Base-by-base conservation (phyloP, 495 filamentous ascomycete genomes). In the Stereocaulon alpinum region DNA sequence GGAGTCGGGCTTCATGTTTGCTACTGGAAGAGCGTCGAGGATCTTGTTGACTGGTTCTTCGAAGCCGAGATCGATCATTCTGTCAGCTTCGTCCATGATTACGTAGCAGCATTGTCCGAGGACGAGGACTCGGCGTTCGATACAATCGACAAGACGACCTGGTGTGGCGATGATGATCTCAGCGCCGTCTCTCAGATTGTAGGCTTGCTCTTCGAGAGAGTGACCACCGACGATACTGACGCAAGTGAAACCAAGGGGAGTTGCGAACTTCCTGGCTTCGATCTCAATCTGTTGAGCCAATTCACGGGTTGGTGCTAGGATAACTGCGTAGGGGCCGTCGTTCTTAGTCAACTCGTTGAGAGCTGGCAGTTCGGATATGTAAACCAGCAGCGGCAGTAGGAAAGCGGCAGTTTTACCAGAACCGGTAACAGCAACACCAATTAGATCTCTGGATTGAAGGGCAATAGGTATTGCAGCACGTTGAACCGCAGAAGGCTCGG, bases 151-250 rank as follows among this genome's bases (percentile, higher is more conserved):
- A 0, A 99, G 80, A 82, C 93, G 91, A 74, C 93, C 93, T 0
- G 94, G 94, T 0, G 93, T 99, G 41, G 93, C 93, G 63, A 99
- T 96, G 68, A 99, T 94, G 69, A 99, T 96, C 70, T 99, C 94
- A 9, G 93, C 94, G 49, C 93, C 93, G 66, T 96, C 86, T n/a
- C 94, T 82, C 37, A 99, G 76, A 58, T 86, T 89, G 74, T 87
- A 96, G 10, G 89, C 86, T 71, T 99, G 93, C 68, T 97, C 91
- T 69, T 97, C 94, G 27, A 97, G 78, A 0, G 89, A 87, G 72
- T 97, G 94, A 63, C 93, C 93, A 80, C 93, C 93, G 45, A 97
- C 92, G 61, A 99, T 91, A 77, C 88, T 93, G 62, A 97, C 94
- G 56, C 93, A 92, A 40, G 86, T 96, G 74, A 96, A 97, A 0